Base-by-base conservation (phyloP, 108 stramenopile species). In the Pseudonitzschia delicatissima region DNA sequence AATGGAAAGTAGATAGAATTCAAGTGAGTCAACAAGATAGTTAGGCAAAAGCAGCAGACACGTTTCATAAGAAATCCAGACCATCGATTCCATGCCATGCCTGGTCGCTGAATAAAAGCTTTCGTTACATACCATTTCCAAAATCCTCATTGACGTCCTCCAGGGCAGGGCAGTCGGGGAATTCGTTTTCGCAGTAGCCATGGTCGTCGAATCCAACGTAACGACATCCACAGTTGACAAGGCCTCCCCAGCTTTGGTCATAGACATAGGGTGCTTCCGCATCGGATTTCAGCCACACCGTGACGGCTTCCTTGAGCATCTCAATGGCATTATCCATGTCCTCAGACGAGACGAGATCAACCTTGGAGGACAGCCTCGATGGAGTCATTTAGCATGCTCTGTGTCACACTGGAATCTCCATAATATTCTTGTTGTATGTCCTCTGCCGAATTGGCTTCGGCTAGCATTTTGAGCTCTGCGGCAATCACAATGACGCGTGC, bases 241-340 rank as follows among this genome's bases (percentile, higher is more conserved):
- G 42, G 0, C 95, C 95, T 15, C 92, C 92, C 92, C 91, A 96
- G n/a, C 57, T 68, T 9, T 71, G 65, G 58, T 96, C 95, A 66
- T 85, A 96, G 5, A 93, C 59, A 45, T 91, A 82, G 8, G 77
- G 79, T 12, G 87, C 75, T 47, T 73, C 77, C 28, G 79, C 78
- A 18, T 74, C 69, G 13, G 84, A 87, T 64, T 88, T 84, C 32
- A 95, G 71, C 94, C 94, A 95, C 27, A 85, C 61, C 72, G 84
- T 68, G 11, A 86, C 87, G 5, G 75, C 78, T 20, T 65, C 36
- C 25, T 68, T 69, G 33, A 92, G 66, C 26, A 67, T 66, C n/a
- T 36, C 57, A 2, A 89, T 13, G 23, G 87, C 87, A 20, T 45
- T 45, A 11, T 68, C 21, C 45, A 88, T 66, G 2, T 81, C 69